Conservation (phyloP, 2,329 filamentous ascomycete genomes). For the Talaromyces sp. region DNA sequence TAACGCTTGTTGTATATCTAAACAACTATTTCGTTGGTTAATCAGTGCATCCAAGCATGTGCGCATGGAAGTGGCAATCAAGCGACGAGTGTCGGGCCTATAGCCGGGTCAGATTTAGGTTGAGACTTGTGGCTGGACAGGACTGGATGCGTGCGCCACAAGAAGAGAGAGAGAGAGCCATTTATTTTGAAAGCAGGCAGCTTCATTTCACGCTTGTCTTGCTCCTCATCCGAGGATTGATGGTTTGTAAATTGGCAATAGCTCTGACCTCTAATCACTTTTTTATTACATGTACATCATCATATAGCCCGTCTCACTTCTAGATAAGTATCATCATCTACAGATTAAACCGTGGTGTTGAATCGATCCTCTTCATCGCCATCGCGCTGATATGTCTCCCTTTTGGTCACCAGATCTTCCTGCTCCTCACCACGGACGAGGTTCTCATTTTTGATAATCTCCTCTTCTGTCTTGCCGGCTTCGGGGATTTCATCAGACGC, state of each 20-base stretch:
- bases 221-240: not conserved
- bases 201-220: not conserved
- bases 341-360: slow-evolving; percentile 47
- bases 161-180: not conserved
- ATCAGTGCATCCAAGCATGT: not conserved
- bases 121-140: not conserved
- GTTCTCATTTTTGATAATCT: slow-evolving; percentile 39
- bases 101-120: not conserved
- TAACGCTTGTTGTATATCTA: too few relatives aligned
- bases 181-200: not conserved
- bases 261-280: not conserved
- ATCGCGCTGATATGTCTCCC: slow-evolving; percentile 44
- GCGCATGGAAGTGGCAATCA: not conserved
- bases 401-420: slow-evolving; percentile 39
- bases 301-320: not conserved
- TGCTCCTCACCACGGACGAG: slow-evolving; percentile 37
- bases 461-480: slow-evolving; percentile 30
- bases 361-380: slow-evolving; percentile 45
- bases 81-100: not conserved
- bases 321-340: not conserved
- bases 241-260: not conserved
- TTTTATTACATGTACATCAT: slow-evolving; percentile 9
- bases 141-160: too few relatives aligned
- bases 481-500: slow-evolving; percentile 4
- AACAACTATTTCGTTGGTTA: too few relatives aligned